Percentiles rank a stretch among this genome's conserved stretches.
phyloP scores from a whole-genome alignment of 1,284 basidiomycete genomes.

The Naganishia sp. region DNA sequence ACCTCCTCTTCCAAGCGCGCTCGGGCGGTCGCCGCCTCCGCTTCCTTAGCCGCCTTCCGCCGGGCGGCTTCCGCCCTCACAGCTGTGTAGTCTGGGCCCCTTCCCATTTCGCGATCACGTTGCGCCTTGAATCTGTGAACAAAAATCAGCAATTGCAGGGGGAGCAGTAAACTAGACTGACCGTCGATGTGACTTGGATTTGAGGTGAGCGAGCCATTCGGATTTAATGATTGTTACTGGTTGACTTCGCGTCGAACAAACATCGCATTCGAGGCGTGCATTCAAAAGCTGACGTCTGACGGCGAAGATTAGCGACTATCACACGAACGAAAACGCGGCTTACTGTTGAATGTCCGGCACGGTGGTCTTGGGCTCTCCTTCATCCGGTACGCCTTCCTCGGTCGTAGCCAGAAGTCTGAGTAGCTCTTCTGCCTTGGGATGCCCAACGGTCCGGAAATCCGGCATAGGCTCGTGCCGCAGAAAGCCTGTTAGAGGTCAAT shows the following conservation, averaged over 20 bases:
- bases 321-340: constrained; percentile 22
- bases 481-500: constrained; percentile 60
- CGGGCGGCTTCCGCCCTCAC: constrained; percentile 28
- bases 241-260: constrained; percentile 67
- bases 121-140: not conserved
- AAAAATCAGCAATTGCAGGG: not conserved
- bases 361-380: constrained; percentile 2
- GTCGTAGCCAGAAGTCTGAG: constrained; percentile 57
- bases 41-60: constrained; percentile 28
- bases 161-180: constrained; percentile 30
- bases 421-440: constrained; percentile 59
- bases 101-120: constrained; percentile 1
- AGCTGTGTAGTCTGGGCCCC: constrained; percentile 11
- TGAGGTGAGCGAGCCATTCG: constrained; percentile 67
- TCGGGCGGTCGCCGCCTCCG: not conserved
- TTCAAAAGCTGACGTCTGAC: constrained; percentile 62
- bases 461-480: constrained; percentile 61
- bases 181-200: constrained; percentile 63
- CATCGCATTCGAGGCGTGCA: constrained; percentile 66
- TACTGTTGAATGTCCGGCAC: constrained; percentile 36
- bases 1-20: constrained; percentile 7
- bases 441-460: constrained; percentile 63
- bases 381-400: constrained; percentile 56
- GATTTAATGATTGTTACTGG: constrained; percentile 74
- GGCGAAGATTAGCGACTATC: not conserved